phyloP scores from a whole-genome alignment of 495 filamentous ascomycete species.

The Lichenothelia convexa region DNA sequence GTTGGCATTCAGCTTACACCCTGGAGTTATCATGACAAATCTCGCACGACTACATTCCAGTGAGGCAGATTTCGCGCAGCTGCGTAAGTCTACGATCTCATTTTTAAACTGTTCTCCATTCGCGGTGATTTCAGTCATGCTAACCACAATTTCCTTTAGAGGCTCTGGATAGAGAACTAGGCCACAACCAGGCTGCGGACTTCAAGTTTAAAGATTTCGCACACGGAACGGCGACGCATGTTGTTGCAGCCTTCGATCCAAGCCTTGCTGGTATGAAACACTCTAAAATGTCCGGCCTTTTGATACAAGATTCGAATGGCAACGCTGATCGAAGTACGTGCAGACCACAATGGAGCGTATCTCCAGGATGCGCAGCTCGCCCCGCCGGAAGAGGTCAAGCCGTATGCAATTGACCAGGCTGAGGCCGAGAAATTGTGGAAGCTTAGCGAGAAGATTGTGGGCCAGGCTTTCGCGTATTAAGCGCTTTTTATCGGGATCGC shows the following conservation, averaged over 20 bases:
- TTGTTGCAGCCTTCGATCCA: slow-evolving; percentile 30
- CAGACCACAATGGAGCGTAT: slow-evolving; percentile 21
- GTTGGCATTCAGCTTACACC: slow-evolving; percentile 20
- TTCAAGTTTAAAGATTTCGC: slow-evolving; percentile 15
- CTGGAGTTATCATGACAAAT: slow-evolving; percentile 24
- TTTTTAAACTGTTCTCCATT: too few relatives aligned
- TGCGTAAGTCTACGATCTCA: too few relatives aligned
- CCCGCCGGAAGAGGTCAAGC: slow-evolving; percentile 10
- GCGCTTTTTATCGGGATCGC: too few relatives aligned
- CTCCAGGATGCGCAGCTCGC: slow-evolving; percentile 24
- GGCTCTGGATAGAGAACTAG: slow-evolving; percentile 2
- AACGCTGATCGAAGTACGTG: slow-evolving; percentile 4
- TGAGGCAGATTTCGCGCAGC: too few relatives aligned
- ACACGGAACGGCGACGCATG: slow-evolving; percentile 24
- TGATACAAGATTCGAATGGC: slow-evolving; percentile 15
- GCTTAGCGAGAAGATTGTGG: slow-evolving; percentile 30
- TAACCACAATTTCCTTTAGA: slow-evolving; percentile 3
- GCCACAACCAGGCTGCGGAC: not conserved
- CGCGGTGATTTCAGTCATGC: too few relatives aligned
- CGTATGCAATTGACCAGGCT: slow-evolving; percentile 15
- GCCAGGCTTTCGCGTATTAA: slow-evolving; percentile 26
- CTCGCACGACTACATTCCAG: too few relatives aligned
- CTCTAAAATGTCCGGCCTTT: too few relatives aligned
- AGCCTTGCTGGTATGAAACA: slow-evolving; percentile 14
- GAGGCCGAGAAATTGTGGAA: slow-evolving; percentile 33